Percentiles rank a stretch among this genome's conserved stretches.
phyloP scores from a whole-genome alignment of 2,329 filamentous ascomycete species.

The Cytospora piceicola region DNA sequence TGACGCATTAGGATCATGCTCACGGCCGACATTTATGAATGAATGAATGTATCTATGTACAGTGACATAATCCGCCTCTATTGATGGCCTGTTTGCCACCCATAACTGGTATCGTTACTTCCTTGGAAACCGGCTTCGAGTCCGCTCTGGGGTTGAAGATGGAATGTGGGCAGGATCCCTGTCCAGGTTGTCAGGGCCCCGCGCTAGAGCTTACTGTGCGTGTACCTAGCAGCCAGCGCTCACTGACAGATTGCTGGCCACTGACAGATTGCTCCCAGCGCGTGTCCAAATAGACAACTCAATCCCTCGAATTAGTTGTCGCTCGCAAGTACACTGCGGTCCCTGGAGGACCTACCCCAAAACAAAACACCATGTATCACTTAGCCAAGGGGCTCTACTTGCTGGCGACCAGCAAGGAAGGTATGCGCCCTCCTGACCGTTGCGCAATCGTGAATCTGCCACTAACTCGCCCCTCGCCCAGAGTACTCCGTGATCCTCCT shows the following conservation, averaged over 20 bases:
- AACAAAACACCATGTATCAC: slow-evolving; percentile 75
- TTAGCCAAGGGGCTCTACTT: slow-evolving; percentile 93
- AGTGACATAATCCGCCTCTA: background rate
- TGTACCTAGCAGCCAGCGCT: background rate
- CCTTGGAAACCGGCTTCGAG: background rate
- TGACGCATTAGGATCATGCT: slow-evolving; percentile 4
- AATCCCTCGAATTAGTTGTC: background rate
- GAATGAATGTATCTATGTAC: background rate
- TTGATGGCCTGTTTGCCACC: background rate
- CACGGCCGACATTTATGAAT: background rate
- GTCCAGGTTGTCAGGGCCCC: background rate
- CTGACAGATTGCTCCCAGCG: no score
- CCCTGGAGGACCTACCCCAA: slow-evolving; percentile 23
- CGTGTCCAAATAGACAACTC: slow-evolving; percentile 29
- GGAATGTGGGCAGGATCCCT: background rate
- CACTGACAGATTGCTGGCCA: slow-evolving; percentile 20
- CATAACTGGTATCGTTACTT: background rate
- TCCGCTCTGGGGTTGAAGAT: background rate
- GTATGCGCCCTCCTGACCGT: slow-evolving; percentile 48
- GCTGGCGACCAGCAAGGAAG: slow-evolving; percentile 96
- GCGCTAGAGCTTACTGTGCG: slow-evolving; percentile 1
- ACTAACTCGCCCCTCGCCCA: slow-evolving; percentile 43
- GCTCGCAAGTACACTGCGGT: slow-evolving; percentile 21
- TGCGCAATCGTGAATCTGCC: slow-evolving; percentile 13
- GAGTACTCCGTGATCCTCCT: slow-evolving; percentile 98